A percentile compares a stretch with the other conserved stretches of the same genome.
These are phyloP conservation scores for Zostera marina DNA, from an alignment of 116 monocot species.

Conservation along the genomic window DNA sequence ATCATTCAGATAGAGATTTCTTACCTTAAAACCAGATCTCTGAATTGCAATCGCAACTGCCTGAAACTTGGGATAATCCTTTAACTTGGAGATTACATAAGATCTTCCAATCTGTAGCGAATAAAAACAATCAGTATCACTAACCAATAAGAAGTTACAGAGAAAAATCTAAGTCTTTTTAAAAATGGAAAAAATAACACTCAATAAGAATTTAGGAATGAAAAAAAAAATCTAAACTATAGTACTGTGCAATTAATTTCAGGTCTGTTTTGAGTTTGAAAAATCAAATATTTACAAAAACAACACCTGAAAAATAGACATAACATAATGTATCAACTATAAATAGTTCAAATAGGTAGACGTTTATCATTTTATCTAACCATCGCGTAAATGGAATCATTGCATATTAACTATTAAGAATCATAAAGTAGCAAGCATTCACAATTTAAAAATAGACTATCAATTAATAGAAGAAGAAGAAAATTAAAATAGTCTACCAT, in stretches of 20 bases:
- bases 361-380: too few relatives aligned
- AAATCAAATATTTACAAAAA: background rate
- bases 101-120: constrained; percentile 74
- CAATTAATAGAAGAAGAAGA: too few relatives aligned
- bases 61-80: constrained; percentile 98
- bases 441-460: too few relatives aligned
- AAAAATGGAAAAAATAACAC: background rate
- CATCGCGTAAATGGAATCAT: too few relatives aligned
- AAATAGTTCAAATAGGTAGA: too few relatives aligned
- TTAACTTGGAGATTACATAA: constrained; percentile 86
- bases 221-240: too few relatives aligned
- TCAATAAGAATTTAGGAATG: too few relatives aligned
- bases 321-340: background rate
- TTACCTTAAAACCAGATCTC: constrained; percentile 97
- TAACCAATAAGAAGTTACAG: background rate
- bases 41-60: constrained; percentile 98
- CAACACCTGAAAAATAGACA: background rate
- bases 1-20: constrained; percentile 3
- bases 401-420: too few relatives aligned
- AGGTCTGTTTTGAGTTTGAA: background rate
- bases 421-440: too few relatives aligned
- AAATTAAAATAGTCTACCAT: too few relatives aligned
- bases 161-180: background rate
- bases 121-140: background rate
- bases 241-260: background rate